A percentile compares a stretch with the other conserved stretches of the same genome.
These are phyloP conservation scores for Rhizoclosmatium globosum DNA, from an alignment of 192 early-diverging fungal species.

Conservation along the genomic window DNA sequence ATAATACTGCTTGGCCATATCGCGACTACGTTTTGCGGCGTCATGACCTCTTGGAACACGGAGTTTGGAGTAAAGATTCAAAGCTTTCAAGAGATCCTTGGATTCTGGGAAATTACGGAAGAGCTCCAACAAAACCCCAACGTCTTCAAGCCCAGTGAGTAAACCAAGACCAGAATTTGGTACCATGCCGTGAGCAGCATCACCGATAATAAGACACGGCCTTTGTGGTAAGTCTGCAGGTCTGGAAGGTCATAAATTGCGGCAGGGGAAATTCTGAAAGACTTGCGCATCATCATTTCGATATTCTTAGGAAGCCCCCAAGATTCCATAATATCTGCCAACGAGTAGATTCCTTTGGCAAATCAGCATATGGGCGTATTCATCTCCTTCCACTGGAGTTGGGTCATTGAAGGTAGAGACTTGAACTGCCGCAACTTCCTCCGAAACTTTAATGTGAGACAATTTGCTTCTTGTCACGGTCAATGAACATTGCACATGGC, in stretches of 20 bases:
- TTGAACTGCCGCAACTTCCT: neutral
- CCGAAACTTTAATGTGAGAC: conserved; percentile 21
- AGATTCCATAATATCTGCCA: neutral
- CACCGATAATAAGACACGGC: conserved; percentile 28
- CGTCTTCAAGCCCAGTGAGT: conserved; percentile 4
- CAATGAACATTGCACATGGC: conserved; percentile 16
- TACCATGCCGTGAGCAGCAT: conserved; percentile 23
- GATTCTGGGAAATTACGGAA: neutral
- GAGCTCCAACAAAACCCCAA: neutral
- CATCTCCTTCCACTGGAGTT: conserved; percentile 13
- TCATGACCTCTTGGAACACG: too few relatives aligned
- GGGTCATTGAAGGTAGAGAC: conserved; percentile 4
- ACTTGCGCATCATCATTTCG: neutral
- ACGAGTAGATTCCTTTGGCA: conserved; percentile 9
- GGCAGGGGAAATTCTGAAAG: neutral
- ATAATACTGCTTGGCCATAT: neutral
- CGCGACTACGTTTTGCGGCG: neutral
- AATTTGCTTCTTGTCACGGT: conserved; percentile 2
- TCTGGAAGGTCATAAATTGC: conserved; percentile 24
- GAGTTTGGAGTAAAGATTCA: too few relatives aligned
- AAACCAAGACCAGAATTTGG: conserved; percentile 5
- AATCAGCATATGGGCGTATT: neutral
- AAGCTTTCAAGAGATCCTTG: too few relatives aligned
- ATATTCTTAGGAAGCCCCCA: neutral
- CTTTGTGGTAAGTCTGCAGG: neutral